These are phyloP conservation scores for Fonsecaea erecta DNA, from an alignment of 2,329 filamentous ascomycete species.

Conservation along the genomic window DNA sequence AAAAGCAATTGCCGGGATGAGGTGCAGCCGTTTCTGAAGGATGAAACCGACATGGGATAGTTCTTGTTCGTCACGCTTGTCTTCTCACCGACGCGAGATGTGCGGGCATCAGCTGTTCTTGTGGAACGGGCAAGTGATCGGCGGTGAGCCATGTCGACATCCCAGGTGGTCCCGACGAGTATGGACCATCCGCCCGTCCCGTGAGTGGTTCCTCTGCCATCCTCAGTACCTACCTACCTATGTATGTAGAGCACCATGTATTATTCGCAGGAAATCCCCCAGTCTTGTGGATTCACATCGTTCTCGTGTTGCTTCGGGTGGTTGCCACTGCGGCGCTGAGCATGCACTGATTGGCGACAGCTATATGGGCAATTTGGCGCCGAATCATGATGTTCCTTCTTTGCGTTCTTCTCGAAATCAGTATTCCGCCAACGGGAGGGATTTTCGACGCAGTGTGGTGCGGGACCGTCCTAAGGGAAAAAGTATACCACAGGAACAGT, in stretches of 20 bases:
- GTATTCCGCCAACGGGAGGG: not conserved
- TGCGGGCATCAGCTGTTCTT: constrained; percentile 10
- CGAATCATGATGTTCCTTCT: not conserved
- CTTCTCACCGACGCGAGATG: constrained; percentile 8
- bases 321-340: not conserved
- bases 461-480: not conserved
- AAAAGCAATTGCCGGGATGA: constrained; percentile 27
- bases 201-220: not conserved
- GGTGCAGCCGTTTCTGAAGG: not conserved
- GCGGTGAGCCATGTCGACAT: constrained; percentile 6
- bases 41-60: not conserved
- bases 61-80: not conserved
- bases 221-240: not conserved
- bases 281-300: not conserved
- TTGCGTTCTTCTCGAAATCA: constrained; percentile 6
- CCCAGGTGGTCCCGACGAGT: not conserved
- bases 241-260: not conserved
- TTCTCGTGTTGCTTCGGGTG: not conserved
- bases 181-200: not conserved
- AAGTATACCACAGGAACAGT: not conserved
- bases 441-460: not conserved
- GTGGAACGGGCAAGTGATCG: constrained; percentile 10
- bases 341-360: not conserved
- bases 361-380: not conserved
- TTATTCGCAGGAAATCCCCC: not conserved